These are phyloP conservation scores for Curvularia verruculosa DNA, from an alignment of 2,329 filamentous ascomycete species.

Conservation along the genomic window DNA sequence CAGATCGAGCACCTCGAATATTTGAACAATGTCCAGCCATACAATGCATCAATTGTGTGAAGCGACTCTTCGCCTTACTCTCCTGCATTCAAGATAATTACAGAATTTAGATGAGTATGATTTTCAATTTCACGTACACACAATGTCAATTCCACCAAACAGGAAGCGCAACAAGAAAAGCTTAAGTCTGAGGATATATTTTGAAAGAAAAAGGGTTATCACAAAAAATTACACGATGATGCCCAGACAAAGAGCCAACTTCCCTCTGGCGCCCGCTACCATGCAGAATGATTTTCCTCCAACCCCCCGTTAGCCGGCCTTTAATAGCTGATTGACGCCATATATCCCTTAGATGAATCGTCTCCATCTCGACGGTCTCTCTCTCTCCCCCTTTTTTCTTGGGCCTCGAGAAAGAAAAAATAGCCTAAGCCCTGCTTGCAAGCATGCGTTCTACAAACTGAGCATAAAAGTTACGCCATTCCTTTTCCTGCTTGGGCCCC, in stretches of 20 bases:
- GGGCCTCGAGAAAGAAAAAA: not conserved
- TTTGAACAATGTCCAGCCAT: not conserved
- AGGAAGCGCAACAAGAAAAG: not conserved
- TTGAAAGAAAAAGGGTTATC: constrained; percentile 21
- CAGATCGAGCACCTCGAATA: constrained; percentile 1
- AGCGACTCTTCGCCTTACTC: not conserved
- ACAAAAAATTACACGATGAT: constrained; percentile 23
- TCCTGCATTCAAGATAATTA: not conserved
- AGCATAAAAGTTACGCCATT: constrained; percentile 55
- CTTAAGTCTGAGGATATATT: not conserved
- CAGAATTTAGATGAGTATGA: not conserved
- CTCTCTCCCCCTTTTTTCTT: constrained; percentile 10
- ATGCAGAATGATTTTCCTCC: constrained; percentile 25
- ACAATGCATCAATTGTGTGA: not conserved
- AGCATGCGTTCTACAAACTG: constrained; percentile 49
- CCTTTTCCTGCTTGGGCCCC: constrained; percentile 48
- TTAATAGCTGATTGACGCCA: constrained; percentile 11
- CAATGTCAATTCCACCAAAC: not conserved
- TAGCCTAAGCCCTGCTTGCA: constrained; percentile 25
- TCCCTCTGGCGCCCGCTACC: constrained; percentile 23
- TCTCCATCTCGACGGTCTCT: constrained; percentile 3
- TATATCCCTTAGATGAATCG: constrained; percentile 10
- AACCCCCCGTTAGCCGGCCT: not conserved
- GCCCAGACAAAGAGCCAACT: constrained; percentile 4
- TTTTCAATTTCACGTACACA: not conserved